A percentile compares a stretch with the other conserved stretches of the same genome.
Evolutionary conservation across 352 stramenopile genomes (phyloP).

Genomic region (Albugo laibachii): DNA sequence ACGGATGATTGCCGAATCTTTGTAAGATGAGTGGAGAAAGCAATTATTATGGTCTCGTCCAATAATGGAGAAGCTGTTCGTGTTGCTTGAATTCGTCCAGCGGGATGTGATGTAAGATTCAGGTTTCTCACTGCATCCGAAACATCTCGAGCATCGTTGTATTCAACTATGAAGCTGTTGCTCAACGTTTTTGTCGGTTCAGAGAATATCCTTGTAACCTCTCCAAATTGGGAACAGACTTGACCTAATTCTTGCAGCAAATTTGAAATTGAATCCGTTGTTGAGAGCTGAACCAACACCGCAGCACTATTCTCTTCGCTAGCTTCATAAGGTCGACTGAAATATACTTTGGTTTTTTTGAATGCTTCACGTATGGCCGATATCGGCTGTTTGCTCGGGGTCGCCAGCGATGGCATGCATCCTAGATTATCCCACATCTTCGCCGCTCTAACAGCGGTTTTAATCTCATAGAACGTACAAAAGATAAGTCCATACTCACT

Average conservation of each 20-base stretch:
- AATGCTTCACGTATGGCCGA: no score
- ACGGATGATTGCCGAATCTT: no score
- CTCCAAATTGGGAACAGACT: conserved; percentile 42
- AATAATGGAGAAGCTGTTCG: conserved; percentile 28
- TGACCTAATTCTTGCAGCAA: conserved; percentile 24
- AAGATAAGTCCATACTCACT: conserved; percentile 34
- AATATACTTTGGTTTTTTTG: conserved; percentile 12
- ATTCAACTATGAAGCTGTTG: conserved; percentile 48
- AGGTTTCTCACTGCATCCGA: conserved; percentile 20
- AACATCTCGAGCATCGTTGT: conserved; percentile 42
- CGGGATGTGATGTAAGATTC: conserved; percentile 11
- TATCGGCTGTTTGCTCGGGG: conserved; percentile 8
- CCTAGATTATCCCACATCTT: conserved; percentile 17
- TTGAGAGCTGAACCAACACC: conserved; percentile 14
- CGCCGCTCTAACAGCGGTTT: conserved; percentile 31
- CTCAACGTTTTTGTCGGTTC: conserved; percentile 17
- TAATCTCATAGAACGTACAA: conserved; percentile 54
- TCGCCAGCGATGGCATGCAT: conserved; percentile 3
- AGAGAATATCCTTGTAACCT: conserved; percentile 42
- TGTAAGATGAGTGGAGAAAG: no score
- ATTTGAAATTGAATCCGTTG: conserved; percentile 12
- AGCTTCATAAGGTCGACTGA: conserved; percentile 46
- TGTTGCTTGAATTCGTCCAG: conserved; percentile 19
- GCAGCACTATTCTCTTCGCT: conserved; percentile 42
- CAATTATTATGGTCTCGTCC: conserved; percentile 10